phyloP scores from a whole-genome alignment of 2,329 filamentous ascomycete genomes.

The Talaromyces sp. region DNA sequence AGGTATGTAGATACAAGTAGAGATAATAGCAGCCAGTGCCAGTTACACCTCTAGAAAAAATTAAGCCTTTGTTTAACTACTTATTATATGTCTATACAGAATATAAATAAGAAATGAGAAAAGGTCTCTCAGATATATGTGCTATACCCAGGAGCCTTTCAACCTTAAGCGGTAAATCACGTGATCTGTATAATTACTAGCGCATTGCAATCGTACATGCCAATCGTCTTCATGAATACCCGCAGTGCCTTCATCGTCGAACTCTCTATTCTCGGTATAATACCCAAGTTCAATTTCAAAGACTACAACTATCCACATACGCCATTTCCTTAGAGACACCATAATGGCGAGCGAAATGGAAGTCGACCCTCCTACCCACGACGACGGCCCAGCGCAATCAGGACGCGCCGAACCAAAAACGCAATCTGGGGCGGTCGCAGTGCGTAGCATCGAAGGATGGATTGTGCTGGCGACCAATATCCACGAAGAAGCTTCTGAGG shows the following conservation, averaged over 20 bases:
- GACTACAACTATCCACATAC: neutral
- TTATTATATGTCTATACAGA: too few species aligned
- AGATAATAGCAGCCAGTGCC: too few species aligned
- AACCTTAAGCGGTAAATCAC: neutral
- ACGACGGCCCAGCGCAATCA: constrained; percentile 25
- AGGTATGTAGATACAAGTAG: too few species aligned
- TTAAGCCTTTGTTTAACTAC: too few species aligned
- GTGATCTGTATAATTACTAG: neutral
- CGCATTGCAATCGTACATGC: neutral
- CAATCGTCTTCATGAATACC: neutral
- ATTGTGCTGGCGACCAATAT: constrained; percentile 66
- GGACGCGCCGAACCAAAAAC: constrained; percentile 38
- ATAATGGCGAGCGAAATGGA: constrained; percentile 43
- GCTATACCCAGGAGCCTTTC: too few species aligned
- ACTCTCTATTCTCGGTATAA: neutral
- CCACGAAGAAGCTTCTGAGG: constrained; percentile 63
- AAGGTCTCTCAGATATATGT: too few species aligned
- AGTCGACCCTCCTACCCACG: constrained; percentile 35
- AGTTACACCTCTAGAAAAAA: too few species aligned
- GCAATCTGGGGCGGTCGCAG: constrained; percentile 46
- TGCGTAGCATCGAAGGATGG: constrained; percentile 65
- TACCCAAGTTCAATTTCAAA: neutral
- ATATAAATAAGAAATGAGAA: too few species aligned
- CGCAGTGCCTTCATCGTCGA: neutral
- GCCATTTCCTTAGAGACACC: neutral